A percentile compares a stretch with the other conserved stretches of the same genome.
phyloP scores from a whole-genome alignment of 371 early-diverging fungal genomes.

The Quaeritorhiza haematococci region DNA sequence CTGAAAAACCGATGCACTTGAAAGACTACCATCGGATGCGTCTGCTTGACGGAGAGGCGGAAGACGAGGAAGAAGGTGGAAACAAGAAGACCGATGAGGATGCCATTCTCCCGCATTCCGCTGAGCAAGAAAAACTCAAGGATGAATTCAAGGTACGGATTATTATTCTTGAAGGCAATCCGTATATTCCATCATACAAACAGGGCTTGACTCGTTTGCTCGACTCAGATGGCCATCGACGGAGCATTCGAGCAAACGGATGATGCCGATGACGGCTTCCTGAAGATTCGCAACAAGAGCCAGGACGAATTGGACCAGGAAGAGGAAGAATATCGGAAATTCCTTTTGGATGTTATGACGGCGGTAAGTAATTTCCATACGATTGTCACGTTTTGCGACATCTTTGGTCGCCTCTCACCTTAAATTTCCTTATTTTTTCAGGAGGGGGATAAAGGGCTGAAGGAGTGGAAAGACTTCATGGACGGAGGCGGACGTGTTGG shows the following conservation, averaged over 20 bases:
- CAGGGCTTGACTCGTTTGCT: slow-evolving; percentile 1
- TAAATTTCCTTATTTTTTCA: not conserved
- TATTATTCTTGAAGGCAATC: not conserved
- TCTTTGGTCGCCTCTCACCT: not conserved
- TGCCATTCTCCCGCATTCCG: slow-evolving; percentile 54
- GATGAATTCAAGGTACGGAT: slow-evolving; percentile 11
- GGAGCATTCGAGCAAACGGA: slow-evolving; percentile 53
- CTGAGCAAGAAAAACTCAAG: slow-evolving; percentile 82
- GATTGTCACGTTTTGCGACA: too few relatives aligned
- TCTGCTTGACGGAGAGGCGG: slow-evolving; percentile 30
- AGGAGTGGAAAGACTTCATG: slow-evolving; percentile 46
- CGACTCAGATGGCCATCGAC: slow-evolving; percentile 1
- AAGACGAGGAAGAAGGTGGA: slow-evolving; percentile 8
- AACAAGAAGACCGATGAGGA: too few relatives aligned
- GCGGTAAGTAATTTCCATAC: slow-evolving; percentile 17
- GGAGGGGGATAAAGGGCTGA: slow-evolving; percentile 45
- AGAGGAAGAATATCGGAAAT: slow-evolving; percentile 77
- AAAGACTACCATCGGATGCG: slow-evolving; percentile 75
- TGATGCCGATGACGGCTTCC: slow-evolving; percentile 56
- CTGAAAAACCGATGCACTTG: slow-evolving; percentile 56
- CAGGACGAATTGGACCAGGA: slow-evolving; percentile 68
- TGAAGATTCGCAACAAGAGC: slow-evolving; percentile 67
- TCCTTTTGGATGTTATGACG: slow-evolving; percentile 74
- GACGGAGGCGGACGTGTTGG: too few relatives aligned
- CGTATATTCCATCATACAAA: not conserved